Evolutionary conservation across 2,329 filamentous ascomycete genomes (phyloP).

Genomic region (Chaetothyriales sp.): DNA sequence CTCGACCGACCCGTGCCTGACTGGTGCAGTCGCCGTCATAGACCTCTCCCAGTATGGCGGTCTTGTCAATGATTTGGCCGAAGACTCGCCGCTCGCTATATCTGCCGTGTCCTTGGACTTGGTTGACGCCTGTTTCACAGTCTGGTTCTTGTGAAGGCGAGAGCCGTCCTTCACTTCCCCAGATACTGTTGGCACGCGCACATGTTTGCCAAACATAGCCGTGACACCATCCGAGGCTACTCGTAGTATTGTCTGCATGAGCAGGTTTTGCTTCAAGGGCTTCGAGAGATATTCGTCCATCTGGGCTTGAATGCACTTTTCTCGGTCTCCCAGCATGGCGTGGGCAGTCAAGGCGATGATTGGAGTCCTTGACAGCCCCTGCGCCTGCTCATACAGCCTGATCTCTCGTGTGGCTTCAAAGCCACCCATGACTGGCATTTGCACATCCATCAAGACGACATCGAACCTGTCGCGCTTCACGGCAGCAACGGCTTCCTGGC

Average conservation of each 20-base stretch:
- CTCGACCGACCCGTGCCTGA: constrained; percentile 40
- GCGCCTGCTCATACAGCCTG: constrained; percentile 76
- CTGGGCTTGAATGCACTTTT: constrained; percentile 95
- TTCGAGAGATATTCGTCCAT: constrained; percentile 99
- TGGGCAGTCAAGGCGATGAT: constrained; percentile 96
- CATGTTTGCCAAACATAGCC: constrained; percentile 55
- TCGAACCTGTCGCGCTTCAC: constrained; percentile 87
- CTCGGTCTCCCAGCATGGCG: constrained; percentile 94
- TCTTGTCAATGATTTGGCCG: constrained; percentile 18
- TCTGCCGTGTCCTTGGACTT: not conserved
- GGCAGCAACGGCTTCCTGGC: constrained; percentile 82
- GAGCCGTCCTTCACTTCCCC: constrained; percentile 16
- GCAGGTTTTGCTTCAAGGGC: constrained; percentile 86
- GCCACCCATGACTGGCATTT: constrained; percentile 99
- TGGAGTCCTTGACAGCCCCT: constrained; percentile 67
- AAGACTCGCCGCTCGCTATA: not conserved
- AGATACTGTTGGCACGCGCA: constrained; percentile 28
- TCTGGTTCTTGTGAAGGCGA: constrained; percentile 7
- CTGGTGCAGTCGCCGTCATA: constrained; percentile 51
- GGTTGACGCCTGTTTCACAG: constrained; percentile 4
- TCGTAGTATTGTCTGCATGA: constrained; percentile 95
- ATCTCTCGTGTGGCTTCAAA: constrained; percentile 97
- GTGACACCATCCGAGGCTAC: constrained; percentile 75
- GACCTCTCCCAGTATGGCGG: constrained; percentile 48
- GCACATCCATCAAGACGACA: constrained; percentile 96